Percentiles rank a stretch among this genome's conserved stretches.
phyloP scores from a whole-genome alignment of 176 grass and related monocot genomes.

The Phyllostachys edulis region DNA sequence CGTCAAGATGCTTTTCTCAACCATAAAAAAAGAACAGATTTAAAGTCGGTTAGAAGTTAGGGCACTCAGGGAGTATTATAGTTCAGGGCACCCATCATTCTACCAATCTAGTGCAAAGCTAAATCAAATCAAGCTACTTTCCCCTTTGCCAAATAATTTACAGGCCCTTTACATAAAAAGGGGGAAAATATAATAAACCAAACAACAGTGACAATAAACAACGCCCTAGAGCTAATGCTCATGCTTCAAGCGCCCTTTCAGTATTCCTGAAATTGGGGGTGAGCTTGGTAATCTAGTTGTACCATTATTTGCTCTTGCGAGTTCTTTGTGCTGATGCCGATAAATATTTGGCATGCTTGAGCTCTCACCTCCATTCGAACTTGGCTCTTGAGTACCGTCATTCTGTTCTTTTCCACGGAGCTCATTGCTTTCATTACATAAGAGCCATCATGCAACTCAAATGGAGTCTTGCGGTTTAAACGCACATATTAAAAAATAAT shows the following conservation, averaged over 20 bases:
- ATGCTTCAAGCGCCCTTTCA: constrained; percentile 86
- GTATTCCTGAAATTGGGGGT: constrained; percentile 80
- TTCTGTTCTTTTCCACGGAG: constrained; percentile 54
- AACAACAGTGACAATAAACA: constrained; percentile 5
- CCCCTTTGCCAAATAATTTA: constrained; percentile 57
- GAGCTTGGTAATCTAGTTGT: constrained; percentile 55
- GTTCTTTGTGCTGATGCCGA: constrained; percentile 55
- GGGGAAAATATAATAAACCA: constrained; percentile 20
- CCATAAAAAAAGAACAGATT: constrained; percentile 7
- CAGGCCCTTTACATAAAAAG: constrained; percentile 49
- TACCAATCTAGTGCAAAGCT: constrained; percentile 34
- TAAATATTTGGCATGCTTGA: constrained; percentile 63
- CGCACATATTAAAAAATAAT: background rate
- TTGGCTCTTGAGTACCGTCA: constrained; percentile 22
- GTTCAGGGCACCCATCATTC: constrained; percentile 11
- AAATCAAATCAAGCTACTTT: constrained; percentile 43
- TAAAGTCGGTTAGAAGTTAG: constrained; percentile 4
- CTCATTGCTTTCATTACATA: constrained; percentile 90
- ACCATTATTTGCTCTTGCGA: constrained; percentile 47
- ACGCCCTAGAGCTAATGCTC: constrained; percentile 56
- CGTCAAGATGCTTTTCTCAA: background rate
- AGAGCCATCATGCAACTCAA: constrained; percentile 89
- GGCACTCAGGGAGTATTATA: background rate
- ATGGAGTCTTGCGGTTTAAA: constrained; percentile 76
- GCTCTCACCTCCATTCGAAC: constrained; percentile 56